Conservation (phyloP, 805 yeast species). For the Brettanomyces nanus region DNA sequence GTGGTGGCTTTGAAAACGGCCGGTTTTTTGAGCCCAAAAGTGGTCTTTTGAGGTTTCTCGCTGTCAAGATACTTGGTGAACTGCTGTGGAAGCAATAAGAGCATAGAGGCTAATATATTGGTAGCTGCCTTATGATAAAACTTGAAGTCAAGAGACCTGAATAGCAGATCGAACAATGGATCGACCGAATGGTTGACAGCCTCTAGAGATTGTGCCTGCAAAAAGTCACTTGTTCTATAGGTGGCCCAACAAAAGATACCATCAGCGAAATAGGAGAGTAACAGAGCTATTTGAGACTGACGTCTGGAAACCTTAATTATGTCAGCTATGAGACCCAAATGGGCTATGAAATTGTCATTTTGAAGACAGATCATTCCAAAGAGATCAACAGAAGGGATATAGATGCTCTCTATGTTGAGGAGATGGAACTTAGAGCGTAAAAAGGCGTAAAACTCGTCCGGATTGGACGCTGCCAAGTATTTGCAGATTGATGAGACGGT, state of each 20-base stretch:
- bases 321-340: constrained; percentile 32
- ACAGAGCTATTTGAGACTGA: constrained; percentile 36
- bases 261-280: constrained; percentile 38
- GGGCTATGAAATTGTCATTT: constrained; percentile 26
- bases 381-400: constrained; percentile 37
- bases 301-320: constrained; percentile 31
- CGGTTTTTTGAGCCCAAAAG: constrained; percentile 15
- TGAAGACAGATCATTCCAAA: constrained; percentile 36
- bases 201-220: constrained; percentile 15
- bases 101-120: constrained; percentile 26
- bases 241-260: constrained; percentile 42
- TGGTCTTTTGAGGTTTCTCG: constrained; percentile 9
- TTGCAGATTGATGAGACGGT: constrained; percentile 33
- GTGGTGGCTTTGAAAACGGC: constrained; percentile 10
- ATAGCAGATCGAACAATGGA: constrained; percentile 28
- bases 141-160: constrained; percentile 23
- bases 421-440: constrained; percentile 21
- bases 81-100: constrained; percentile 26
- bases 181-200: constrained; percentile 22
- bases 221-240: constrained; percentile 39
- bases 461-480: constrained; percentile 44
- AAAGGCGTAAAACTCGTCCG: constrained; percentile 33
- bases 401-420: constrained; percentile 27
- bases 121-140: constrained; percentile 22
- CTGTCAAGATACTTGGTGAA: constrained; percentile 21